Conservation (phyloP, 1,284 basidiomycete species). For the Moniliella sp. region DNA sequence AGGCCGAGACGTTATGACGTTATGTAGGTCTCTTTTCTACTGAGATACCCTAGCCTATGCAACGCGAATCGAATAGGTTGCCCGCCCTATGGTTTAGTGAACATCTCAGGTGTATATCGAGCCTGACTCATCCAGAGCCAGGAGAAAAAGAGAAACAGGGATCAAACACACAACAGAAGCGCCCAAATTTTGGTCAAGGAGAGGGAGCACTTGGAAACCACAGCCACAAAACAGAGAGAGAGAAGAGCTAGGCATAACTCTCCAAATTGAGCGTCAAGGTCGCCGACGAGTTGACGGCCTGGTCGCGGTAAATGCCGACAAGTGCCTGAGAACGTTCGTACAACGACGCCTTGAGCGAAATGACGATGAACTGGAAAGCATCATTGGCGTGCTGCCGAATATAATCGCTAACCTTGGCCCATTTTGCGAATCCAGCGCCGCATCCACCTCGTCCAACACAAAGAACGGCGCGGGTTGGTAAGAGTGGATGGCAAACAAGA, state of each 20-base stretch:
- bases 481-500: conserved; percentile 76
- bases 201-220: no score
- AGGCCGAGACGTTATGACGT: no score
- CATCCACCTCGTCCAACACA: conserved; percentile 92
- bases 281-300: conserved; percentile 70
- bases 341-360: conserved; percentile 57
- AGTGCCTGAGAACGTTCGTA: conserved; percentile 77
- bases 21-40: no score
- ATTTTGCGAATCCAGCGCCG: conserved; percentile 45
- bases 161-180: no score
- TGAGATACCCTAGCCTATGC: no score
- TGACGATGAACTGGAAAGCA: conserved; percentile 82
- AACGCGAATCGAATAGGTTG: no score
- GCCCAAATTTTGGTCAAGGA: no score
- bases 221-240: no score
- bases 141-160: no score
- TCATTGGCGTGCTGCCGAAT: conserved; percentile 35
- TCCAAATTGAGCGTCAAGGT: conserved; percentile 66
- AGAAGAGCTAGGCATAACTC: conserved; percentile 37
- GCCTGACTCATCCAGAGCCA: no score
- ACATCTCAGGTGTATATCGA: no score
- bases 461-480: conserved; percentile 97
- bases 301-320: conserved; percentile 80
- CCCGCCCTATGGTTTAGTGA: no score
- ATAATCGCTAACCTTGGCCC: conserved; percentile 27